These are phyloP conservation scores for Myxozyma mucilagina DNA, from an alignment of 805 yeast species.

Conservation along the genomic window DNA sequence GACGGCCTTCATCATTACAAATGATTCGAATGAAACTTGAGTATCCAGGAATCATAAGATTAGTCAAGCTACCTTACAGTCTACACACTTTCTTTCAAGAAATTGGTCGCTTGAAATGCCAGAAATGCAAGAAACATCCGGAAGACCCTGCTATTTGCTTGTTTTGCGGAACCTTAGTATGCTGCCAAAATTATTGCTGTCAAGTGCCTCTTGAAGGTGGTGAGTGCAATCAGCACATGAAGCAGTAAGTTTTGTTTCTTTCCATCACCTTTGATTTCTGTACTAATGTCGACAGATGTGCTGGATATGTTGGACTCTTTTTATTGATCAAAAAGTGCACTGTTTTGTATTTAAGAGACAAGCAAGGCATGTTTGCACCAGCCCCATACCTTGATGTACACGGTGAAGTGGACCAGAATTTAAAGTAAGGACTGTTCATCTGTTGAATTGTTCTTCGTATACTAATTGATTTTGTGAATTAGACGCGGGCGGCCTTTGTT, in stretches of 20 bases:
- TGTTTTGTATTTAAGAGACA: constrained; percentile 62
- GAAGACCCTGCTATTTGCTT: constrained; percentile 83
- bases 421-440: constrained; percentile 40
- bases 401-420: constrained; percentile 79
- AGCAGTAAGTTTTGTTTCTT: constrained; percentile 41
- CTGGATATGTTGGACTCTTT: constrained; percentile 68
- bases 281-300: constrained; percentile 35
- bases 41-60: constrained; percentile 65
- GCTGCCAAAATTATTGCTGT: constrained; percentile 61
- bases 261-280: constrained; percentile 32
- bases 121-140: constrained; percentile 41
- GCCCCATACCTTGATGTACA: constrained; percentile 85
- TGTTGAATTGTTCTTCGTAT: background rate
- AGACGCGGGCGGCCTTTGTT: constrained; percentile 69
- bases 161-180: constrained; percentile 71
- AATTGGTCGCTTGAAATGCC: constrained; percentile 38
- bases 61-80: constrained; percentile 65
- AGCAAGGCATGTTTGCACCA: constrained; percentile 78
- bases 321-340: constrained; percentile 69
- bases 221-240: constrained; percentile 74
- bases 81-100: constrained; percentile 69
- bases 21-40: constrained; percentile 13
- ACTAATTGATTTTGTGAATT: background rate
- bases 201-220: constrained; percentile 49
- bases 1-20: constrained; percentile 20